Conservation (phyloP, 805 yeast genomes). For the Ogataea trehalophila region DNA sequence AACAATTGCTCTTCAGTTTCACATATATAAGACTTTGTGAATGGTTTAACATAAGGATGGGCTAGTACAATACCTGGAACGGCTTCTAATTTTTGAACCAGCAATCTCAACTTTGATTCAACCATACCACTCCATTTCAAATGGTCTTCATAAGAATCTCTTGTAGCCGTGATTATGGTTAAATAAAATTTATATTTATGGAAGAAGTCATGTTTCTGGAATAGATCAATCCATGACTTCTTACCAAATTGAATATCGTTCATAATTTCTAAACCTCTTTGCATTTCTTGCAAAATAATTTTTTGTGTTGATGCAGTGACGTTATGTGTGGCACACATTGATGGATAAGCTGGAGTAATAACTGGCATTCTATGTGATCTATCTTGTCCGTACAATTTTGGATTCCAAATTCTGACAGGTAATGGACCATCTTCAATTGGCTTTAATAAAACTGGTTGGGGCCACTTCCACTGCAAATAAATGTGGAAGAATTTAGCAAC, state of each 20-base stretch:
- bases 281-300: conserved; percentile 73
- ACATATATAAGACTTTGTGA: conserved; percentile 46
- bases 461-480: conserved; percentile 93
- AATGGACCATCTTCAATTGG: conserved; percentile 96
- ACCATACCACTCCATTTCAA: conserved; percentile 90
- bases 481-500: conserved; percentile 87
- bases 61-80: conserved; percentile 74
- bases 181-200: conserved; percentile 80
- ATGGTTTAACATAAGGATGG: conserved; percentile 83
- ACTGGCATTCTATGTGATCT: conserved; percentile 94
- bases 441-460: conserved; percentile 91
- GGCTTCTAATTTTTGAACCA: conserved; percentile 80
- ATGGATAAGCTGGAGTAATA: conserved; percentile 96
- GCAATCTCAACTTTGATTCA: conserved; percentile 75
- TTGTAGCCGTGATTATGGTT: conserved; percentile 74
- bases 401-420: conserved; percentile 97
- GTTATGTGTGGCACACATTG: conserved; percentile 99
- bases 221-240: conserved; percentile 69
- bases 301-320: conserved; percentile 84
- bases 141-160: conserved; percentile 74
- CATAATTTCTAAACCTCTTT: conserved; percentile 69
- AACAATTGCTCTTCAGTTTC: conserved; percentile 37
- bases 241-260: conserved; percentile 60
- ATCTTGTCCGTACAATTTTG: conserved; percentile 83
- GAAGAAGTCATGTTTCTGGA: conserved; percentile 79